phyloP scores from a whole-genome alignment of 345 rosid genomes.

The Limnanthes douglasii region DNA sequence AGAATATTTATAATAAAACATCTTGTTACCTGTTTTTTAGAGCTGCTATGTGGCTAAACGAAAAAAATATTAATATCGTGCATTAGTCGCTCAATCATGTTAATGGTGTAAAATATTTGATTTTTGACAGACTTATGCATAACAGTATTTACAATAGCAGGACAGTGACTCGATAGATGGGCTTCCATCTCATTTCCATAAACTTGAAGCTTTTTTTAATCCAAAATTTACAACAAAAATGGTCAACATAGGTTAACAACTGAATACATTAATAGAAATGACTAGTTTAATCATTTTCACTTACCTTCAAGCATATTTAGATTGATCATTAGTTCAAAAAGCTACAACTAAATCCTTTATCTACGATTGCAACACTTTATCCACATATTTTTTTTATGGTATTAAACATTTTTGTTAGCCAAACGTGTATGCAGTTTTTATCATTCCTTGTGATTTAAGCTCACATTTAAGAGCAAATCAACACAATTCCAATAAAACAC shows the following conservation, averaged over 20 bases:
- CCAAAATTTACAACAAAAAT: conserved; percentile 42
- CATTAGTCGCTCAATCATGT: conserved; percentile 88
- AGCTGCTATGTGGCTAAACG: conserved; percentile 70
- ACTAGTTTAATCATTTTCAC: conserved; percentile 1
- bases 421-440: not conserved
- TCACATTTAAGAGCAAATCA: not conserved
- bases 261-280: not conserved
- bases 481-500: not conserved
- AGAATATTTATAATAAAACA: no score
- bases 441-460: not conserved
- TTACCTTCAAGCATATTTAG: conserved; percentile 69
- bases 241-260: not conserved
- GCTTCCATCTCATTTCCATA: conserved; percentile 96
- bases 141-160: conserved; percentile 83
- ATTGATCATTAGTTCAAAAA: conserved; percentile 74
- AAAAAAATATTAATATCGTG: conserved; percentile 92
- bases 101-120: conserved; percentile 80
- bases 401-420: not conserved
- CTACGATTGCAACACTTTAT: conserved; percentile 91
- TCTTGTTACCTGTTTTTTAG: conserved; percentile 79
- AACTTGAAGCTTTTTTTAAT: conserved; percentile 93
- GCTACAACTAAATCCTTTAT: conserved; percentile 49
- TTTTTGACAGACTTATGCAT: conserved; percentile 95
- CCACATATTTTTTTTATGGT: conserved; percentile 86
- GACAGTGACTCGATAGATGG: conserved; percentile 79